These are phyloP conservation scores for Cryptococcus sp. DNA, from an alignment of 1,284 basidiomycete genomes.

Conservation along the genomic window DNA sequence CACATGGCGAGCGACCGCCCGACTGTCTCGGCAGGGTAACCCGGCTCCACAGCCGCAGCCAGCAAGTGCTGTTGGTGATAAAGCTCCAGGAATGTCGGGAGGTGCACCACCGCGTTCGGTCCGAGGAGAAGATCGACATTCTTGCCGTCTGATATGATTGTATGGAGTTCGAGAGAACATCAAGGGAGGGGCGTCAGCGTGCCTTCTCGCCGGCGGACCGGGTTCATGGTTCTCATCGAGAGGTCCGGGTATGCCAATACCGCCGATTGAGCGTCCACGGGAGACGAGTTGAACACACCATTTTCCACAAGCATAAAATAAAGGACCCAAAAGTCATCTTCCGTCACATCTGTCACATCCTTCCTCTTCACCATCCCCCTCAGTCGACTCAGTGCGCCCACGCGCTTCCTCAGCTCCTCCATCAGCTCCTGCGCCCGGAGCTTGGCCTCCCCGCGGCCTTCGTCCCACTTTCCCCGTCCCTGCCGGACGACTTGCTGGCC, in stretches of 20 bases:
- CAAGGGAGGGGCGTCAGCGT: background rate
- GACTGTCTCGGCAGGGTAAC: conserved; percentile 48
- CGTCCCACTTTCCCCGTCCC: background rate
- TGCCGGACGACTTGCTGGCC: background rate
- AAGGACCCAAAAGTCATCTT: conserved; percentile 56
- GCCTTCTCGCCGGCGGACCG: background rate
- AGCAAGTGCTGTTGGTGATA: conserved; percentile 47
- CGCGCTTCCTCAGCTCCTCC: conserved; percentile 38
- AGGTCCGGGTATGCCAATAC: background rate
- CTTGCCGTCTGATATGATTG: conserved; percentile 55
- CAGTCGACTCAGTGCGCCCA: conserved; percentile 31
- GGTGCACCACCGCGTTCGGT: conserved; percentile 40
- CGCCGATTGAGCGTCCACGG: background rate
- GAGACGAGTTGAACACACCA: conserved; percentile 35
- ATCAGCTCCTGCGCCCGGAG: conserved; percentile 26
- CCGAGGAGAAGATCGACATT: conserved; percentile 62
- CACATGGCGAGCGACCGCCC: conserved; percentile 51
- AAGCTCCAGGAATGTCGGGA: conserved; percentile 33
- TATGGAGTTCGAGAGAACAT: background rate
- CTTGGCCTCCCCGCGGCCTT: conserved; percentile 2
- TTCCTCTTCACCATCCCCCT: conserved; percentile 20
- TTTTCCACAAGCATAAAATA: conserved; percentile 69
- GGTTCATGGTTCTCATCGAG: background rate
- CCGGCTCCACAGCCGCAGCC: conserved; percentile 38
- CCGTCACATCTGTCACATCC: conserved; percentile 26